Evolutionary conservation across 2,329 filamentous ascomycete species (phyloP), one percentile per base, ranked within the genome.

Genomic region (Fusarium beomiforme): DNA sequence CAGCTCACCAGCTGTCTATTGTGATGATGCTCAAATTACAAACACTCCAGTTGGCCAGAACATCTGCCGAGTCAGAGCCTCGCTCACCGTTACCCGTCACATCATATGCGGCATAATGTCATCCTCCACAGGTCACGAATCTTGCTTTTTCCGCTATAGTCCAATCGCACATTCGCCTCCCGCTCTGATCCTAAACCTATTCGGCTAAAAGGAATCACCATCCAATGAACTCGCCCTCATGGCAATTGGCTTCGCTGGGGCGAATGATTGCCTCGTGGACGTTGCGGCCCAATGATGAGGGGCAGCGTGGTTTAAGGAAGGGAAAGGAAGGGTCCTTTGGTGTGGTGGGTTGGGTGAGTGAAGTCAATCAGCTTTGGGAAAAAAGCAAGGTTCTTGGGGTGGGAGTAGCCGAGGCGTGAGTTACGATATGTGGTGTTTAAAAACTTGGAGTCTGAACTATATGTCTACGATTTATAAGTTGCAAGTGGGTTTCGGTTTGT

Each of bases 321-420:
- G n/a, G n/a, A n/a, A 41, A 16, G 44, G 47, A 64, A 59, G 64
- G 58, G 57, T 46, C 61, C 44, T 60, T 59, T 60, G 69, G 50
- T 67, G 66, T 70, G 70, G 73, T 75, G 70, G 73, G 65, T 75
- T 72, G 74, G 71, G 72, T 65, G 67, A 76, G 72, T 57, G 43
- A 62, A 49, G 42, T 37, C 43, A 33, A 51, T 47, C 41, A 63
- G 43, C 29, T 49, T 49, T 33, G 29, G 46, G 23, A 37, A 9
- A 26, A 56, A 64, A 59, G 44, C 59, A 63, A 59, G 64, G 54
- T 66, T 51, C 60, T 51, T 54, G n/a, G 41, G 12, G 39, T 53
- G 68, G 66, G 61, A 70, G 50, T 34, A 70, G 51, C 61, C 67
- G 67, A 66, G 67, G 67, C 67, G 24, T 42, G 34, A 58, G 33